phyloP scores from a whole-genome alignment of 345 rosid genomes.

The Gossypium arboreum region DNA sequence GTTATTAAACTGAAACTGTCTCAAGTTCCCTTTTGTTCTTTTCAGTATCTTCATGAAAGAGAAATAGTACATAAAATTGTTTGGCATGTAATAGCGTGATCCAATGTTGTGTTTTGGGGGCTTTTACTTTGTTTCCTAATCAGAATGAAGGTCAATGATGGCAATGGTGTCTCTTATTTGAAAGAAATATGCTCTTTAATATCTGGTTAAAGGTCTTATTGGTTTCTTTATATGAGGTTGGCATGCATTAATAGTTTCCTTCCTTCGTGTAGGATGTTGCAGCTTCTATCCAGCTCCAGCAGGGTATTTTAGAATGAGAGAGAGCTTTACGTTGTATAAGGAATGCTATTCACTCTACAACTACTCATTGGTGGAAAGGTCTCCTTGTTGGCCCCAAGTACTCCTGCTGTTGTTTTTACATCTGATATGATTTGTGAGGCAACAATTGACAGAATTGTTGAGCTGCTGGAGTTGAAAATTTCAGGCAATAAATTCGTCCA shows the following conservation, averaged over 20 bases:
- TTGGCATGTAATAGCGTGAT: background rate
- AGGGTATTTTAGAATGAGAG: conserved; percentile 98
- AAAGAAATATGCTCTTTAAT: too few relatives aligned
- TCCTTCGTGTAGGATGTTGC: conserved; percentile 70
- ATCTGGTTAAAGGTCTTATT: too few relatives aligned
- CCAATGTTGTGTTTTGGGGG: background rate
- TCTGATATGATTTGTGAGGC: conserved; percentile 96
- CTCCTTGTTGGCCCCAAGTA: conserved; percentile 71
- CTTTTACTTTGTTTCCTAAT: background rate
- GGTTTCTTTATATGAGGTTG: background rate
- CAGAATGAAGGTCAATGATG: background rate
- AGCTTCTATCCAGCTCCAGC: conserved; percentile 50
- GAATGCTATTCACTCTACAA: conserved; percentile 89
- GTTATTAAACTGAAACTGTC: background rate
- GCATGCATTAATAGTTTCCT: conserved; percentile 8
- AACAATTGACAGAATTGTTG: conserved; percentile 80
- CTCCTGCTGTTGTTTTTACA: conserved; percentile 91
- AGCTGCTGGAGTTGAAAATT: conserved; percentile 82
- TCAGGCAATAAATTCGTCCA: conserved; percentile 57
- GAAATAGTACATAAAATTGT: background rate
- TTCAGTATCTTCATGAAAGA: background rate
- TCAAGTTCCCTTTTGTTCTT: background rate
- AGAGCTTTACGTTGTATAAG: conserved; percentile 95
- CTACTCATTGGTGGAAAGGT: conserved; percentile 99
- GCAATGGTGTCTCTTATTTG: background rate